These are phyloP conservation scores for Pseudogymnoascus sp. DNA, from an alignment of 2,329 filamentous ascomycete genomes.

Conservation along the genomic window DNA sequence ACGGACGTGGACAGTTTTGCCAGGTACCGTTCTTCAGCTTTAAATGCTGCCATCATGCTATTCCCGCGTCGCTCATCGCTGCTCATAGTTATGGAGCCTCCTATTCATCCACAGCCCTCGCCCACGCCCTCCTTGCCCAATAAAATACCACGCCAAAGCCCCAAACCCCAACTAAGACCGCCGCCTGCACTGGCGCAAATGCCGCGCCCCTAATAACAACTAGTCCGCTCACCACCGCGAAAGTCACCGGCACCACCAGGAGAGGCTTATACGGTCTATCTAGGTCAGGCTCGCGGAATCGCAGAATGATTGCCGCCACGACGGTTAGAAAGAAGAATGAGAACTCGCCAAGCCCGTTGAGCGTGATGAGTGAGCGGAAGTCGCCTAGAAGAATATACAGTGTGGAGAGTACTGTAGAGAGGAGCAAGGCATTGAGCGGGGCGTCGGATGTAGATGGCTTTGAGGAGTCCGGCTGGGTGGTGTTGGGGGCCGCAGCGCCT, in stretches of 20 bases:
- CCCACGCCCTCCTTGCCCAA: background rate
- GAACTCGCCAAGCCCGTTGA: constrained; percentile 51
- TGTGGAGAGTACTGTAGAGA: constrained; percentile 41
- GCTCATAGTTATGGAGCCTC: background rate
- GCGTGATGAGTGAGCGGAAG: constrained; percentile 53
- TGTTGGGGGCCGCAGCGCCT: constrained; percentile 19
- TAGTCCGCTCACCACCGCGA: constrained; percentile 50
- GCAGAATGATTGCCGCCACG: constrained; percentile 47
- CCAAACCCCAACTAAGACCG: constrained; percentile 45
- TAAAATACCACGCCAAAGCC: constrained; percentile 40
- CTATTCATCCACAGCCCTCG: background rate
- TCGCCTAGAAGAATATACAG: constrained; percentile 52
- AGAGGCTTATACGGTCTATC: constrained; percentile 47
- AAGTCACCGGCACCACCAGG: constrained; percentile 42
- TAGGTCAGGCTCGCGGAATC: constrained; percentile 47
- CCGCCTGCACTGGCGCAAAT: constrained; percentile 47
- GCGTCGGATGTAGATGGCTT: constrained; percentile 35
- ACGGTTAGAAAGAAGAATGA: constrained; percentile 58
- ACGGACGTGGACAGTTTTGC: background rate
- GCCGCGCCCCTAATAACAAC: constrained; percentile 50
- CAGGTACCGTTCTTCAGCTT: background rate
- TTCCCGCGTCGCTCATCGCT: background rate
- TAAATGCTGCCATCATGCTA: background rate
- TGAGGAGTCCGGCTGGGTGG: background rate
- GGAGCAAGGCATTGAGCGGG: constrained; percentile 44